Base-by-base conservation (phyloP, 192 early-diverging fungal species). In the Glomus cerebriforme region DNA sequence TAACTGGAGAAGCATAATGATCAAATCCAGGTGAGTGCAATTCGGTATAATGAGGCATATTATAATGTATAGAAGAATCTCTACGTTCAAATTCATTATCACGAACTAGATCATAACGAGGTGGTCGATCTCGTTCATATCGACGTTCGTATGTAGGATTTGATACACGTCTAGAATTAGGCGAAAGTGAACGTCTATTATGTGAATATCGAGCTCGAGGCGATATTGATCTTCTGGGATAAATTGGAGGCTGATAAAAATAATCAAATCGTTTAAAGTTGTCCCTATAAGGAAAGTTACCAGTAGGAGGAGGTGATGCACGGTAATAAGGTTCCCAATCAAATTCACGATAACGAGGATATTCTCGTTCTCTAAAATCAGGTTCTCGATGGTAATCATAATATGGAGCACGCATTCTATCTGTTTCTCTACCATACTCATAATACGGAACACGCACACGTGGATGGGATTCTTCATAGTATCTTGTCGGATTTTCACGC, bases 41-140 rank as follows among this genome's bases (percentile, higher is more conserved):
- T 3, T 68, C 66, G 39, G 22, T 68, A 68, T 68, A 68, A 35
- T 35, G 66, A 24, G 31, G 19, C 6, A 9, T 8, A 35, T 68
- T 39, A 68, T 68, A 54, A 54, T 54, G 49, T 54, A 54, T 37
- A 13, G 17, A 27, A 13, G 17, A 27, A 68, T 68, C 35, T n/a
- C 66, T 31, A 9, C 66, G 29, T 24, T 68, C 66, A 43, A 68
- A 37, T 24, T 68, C 66, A 68, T 68, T 31, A 19, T 37, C 66
- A 43, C 34, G 31, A n/a, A n/a, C 22, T 8, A 29, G 19, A 68
- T 68, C 66, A 68, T 35, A 68, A 9, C 66, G 66, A 68, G 66
- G 66, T n/a, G 34, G 32, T 12, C 66, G 66, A 68, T 68, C 34
- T 22, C 66, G 66, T n/a, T 68, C 66, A 68, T 68, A 39, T 68